Evolutionary conservation across 257 asterid species (phyloP).

Genomic region (Lavandula angustifolia): DNA sequence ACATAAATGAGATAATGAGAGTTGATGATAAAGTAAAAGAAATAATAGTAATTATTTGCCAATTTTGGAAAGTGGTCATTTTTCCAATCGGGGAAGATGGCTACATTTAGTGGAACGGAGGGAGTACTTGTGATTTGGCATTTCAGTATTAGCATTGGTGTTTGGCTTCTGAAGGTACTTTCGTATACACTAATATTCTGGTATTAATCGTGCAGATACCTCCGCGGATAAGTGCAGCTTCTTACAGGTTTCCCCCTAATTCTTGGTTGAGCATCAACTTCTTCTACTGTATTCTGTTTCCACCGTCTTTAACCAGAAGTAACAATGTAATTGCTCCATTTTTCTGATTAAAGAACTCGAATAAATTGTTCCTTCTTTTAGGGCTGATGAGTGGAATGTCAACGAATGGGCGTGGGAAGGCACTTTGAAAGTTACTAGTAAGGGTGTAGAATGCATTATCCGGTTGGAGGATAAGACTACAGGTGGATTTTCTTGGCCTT

Average conservation of each 20-base stretch:
- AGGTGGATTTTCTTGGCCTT: constrained; percentile 44
- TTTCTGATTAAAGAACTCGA: background rate
- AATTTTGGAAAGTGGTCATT: too few relatives aligned
- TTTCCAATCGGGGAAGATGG: too few relatives aligned
- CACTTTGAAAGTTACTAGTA: constrained; percentile 73
- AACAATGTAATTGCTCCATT: constrained; percentile 1
- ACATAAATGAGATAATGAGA: too few relatives aligned
- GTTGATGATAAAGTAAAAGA: too few relatives aligned
- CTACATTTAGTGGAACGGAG: too few relatives aligned
- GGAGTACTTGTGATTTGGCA: constrained; percentile 3
- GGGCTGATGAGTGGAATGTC: constrained; percentile 99
- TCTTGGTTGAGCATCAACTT: constrained; percentile 1
- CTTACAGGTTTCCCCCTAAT: constrained; percentile 68
- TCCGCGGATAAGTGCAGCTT: constrained; percentile 88
- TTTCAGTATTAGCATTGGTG: constrained; percentile 15
- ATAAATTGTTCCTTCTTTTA: constrained; percentile 34
- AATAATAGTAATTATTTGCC: too few relatives aligned
- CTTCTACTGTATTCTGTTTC: background rate
- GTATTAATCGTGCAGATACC: constrained; percentile 70
- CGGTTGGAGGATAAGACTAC: constrained; percentile 86
- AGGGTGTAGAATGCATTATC: constrained; percentile 93
- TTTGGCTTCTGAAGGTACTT: constrained; percentile 25
- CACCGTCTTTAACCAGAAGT: background rate
- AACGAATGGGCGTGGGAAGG: constrained; percentile 99
- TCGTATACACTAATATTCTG: constrained; percentile 21